Base-by-base conservation (phyloP, 495 filamentous ascomycete genomes). In the Trichoderma gamsii region DNA sequence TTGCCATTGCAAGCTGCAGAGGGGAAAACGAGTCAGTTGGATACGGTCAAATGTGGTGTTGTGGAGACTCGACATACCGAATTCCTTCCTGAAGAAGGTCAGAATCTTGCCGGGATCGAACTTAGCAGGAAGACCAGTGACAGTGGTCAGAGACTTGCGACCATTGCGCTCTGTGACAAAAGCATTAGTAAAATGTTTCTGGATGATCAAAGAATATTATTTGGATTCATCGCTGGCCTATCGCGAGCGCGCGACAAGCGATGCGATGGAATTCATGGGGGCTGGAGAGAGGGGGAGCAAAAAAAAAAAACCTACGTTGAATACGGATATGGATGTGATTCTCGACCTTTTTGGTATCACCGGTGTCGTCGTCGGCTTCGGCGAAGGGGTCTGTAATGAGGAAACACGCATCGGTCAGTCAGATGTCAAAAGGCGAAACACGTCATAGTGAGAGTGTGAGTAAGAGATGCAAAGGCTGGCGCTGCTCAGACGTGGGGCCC, bases 291-390 rank as follows among this genome's bases (percentile, higher is more conserved):
- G 16, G 41, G 61, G n/a, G n/a, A n/a, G n/a, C n/a, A n/a, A n/a
- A n/a, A 9, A 0, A 7, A 38, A 38, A 32, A 66, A 67, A 90
- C 92, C 75, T 89, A 98, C 95, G 95, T 82, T 99, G 95, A 80
- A 99, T 98, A 81, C 95, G 93, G 79, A 99, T 99, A 84, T 98
- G 96, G 83, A 98, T 97, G 79, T 98, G 97, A 82, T 97, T 96
- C 81, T 97, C 92, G 49, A 80, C 72, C 81, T 92, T 90, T 85
- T 96, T 90, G 79, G 87, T 89, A 81, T 95, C 90, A 83, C 92
- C 93, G 80, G 91, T 92, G 82, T 95, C 92, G 87, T 97, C 94
- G 91, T 98, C 95, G 89, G 94, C 96, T 91, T 99, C 95, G 89
- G 95, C 95, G 94, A 99, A 99, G 90, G 95, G 95, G 90, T 99